Evolutionary conservation across 371 early-diverging fungal species (phyloP).

Genomic region (Cokeromyces recurvatus): DNA sequence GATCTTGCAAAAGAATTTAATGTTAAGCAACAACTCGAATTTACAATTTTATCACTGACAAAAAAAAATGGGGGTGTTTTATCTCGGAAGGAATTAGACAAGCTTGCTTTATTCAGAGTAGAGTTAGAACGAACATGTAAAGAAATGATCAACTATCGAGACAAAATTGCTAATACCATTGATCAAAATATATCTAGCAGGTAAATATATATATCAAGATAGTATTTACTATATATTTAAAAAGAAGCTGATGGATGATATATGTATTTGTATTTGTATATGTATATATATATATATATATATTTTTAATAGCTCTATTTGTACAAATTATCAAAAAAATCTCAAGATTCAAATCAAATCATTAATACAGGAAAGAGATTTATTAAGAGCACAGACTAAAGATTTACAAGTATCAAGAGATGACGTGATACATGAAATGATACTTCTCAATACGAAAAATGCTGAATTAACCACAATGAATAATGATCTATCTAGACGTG

Average conservation of each 20-base stretch:
- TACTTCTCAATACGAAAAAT: conserved; percentile 48
- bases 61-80: conserved; percentile 10
- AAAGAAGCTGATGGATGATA: neutral
- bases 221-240: neutral
- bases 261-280: too few relatives aligned
- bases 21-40: conserved; percentile 8
- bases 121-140: conserved; percentile 24
- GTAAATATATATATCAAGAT: neutral
- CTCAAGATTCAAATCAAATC: conserved; percentile 21
- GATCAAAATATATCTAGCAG: conserved; percentile 3
- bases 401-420: conserved; percentile 18
- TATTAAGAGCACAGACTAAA: conserved; percentile 18
- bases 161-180: conserved; percentile 11
- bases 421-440: conserved; percentile 48
- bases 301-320: neutral
- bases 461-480: conserved; percentile 51
- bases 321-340: conserved; percentile 14
- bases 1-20: conserved; percentile 11
- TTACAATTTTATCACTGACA: conserved; percentile 7
- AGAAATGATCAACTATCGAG: conserved; percentile 19
- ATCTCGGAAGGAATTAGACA: conserved; percentile 22
- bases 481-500: conserved; percentile 49
- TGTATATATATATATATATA: neutral
- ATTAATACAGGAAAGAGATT: conserved; percentile 19
- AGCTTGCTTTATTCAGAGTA: conserved; percentile 13